phyloP scores from a whole-genome alignment of 2,329 filamentous ascomycete genomes.

The Calonectria fujianensis region DNA sequence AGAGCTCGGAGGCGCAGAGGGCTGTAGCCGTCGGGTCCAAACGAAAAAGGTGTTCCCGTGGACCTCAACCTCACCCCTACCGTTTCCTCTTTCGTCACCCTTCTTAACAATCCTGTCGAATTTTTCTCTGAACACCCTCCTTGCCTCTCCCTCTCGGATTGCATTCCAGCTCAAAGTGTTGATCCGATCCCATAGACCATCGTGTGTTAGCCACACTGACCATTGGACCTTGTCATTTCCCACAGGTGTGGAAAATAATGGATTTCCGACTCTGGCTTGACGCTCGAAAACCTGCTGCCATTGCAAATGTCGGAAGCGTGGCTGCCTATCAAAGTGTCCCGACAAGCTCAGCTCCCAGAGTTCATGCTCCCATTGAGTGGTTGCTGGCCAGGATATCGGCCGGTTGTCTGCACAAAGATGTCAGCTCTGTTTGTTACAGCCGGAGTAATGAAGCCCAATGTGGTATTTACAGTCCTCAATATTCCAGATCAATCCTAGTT shows the following conservation, averaged over 20 bases:
- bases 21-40: conserved; percentile 74
- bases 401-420: conserved; percentile 74
- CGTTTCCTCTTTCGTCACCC: conserved; percentile 74
- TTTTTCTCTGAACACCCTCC: conserved; percentile 67
- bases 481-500: conserved; percentile 83
- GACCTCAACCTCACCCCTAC: conserved; percentile 76
- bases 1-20: no score
- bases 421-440: background rate
- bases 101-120: conserved; percentile 73
- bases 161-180: conserved; percentile 81
- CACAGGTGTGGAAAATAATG: conserved; percentile 77
- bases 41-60: conserved; percentile 79
- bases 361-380: conserved; percentile 76
- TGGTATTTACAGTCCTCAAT: conserved; percentile 78
- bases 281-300: conserved; percentile 80
- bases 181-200: conserved; percentile 78
- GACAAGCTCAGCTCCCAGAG: conserved; percentile 76
- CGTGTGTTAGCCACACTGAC: conserved; percentile 73
- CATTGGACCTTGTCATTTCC: conserved; percentile 66
- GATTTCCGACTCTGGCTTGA: conserved; percentile 68
- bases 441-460: background rate
- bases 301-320: conserved; percentile 78
- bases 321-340: conserved; percentile 72
- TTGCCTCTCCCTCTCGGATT: conserved; percentile 71
- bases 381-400: conserved; percentile 72